Percentiles rank a stretch among this genome's conserved stretches.
Evolutionary conservation across 2,329 filamentous ascomycete species (phyloP).

Genomic region (Teratosphaeriaceae sp.): DNA sequence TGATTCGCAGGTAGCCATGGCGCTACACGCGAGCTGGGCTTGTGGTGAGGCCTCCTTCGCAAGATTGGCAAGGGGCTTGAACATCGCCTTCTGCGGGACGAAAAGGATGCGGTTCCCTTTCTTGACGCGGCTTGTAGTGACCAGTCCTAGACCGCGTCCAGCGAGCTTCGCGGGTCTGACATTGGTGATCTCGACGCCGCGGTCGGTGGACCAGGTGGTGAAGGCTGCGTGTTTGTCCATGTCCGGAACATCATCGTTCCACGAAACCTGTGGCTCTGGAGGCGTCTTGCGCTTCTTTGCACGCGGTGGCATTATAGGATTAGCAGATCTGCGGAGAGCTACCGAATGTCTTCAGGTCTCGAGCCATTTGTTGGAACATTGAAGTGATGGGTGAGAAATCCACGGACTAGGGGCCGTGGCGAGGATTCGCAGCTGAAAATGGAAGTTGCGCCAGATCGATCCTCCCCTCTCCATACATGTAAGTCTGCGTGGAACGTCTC

Average conservation of each 20-base stretch:
- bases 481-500: too few relatives aligned
- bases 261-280: neutral
- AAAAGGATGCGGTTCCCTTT: constrained; percentile 55
- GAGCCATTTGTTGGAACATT: too few relatives aligned
- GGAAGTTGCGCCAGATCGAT: too few relatives aligned
- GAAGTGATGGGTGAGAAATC: too few relatives aligned
- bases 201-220: constrained; percentile 58
- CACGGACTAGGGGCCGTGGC: too few relatives aligned
- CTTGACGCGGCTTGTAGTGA: constrained; percentile 60
- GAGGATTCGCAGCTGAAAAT: too few relatives aligned
- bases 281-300: constrained; percentile 6
- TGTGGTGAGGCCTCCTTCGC: constrained; percentile 49
- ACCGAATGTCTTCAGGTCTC: too few relatives aligned
- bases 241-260: neutral
- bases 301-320: constrained; percentile 1
- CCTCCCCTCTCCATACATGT: too few relatives aligned
- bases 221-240: constrained; percentile 47
- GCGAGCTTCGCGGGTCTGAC: constrained; percentile 61
- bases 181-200: constrained; percentile 61
- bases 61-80: constrained; percentile 55
- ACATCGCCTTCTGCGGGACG: constrained; percentile 57
- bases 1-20: constrained; percentile 13
- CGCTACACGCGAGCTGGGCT: constrained; percentile 56
- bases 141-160: constrained; percentile 70
- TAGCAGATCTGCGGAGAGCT: too few relatives aligned